Base-by-base conservation (phyloP, 805 yeast genomes). In the Starmerella lactis-condensi region DNA sequence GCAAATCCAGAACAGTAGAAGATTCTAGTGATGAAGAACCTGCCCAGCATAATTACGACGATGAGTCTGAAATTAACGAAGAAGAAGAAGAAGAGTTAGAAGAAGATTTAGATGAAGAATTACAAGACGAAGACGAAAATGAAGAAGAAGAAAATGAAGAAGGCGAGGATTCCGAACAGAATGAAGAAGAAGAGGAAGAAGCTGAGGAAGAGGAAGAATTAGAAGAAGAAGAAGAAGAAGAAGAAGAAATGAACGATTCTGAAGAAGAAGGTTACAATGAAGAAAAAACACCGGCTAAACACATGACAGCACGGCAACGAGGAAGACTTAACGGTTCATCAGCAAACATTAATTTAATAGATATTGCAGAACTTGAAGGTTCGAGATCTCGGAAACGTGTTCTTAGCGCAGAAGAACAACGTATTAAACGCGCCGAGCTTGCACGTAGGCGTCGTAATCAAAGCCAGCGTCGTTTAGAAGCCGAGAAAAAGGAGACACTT, bases 401-500 rank as follows among this genome's bases (percentile, higher is more conserved):
- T 22, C 63, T 77, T 32, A 72, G 91, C 0, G 93, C 74, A 35
- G 94, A 85, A 51, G 92, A 83, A 54, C 64, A 72, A 24, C 78
- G 76, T 28, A 53, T 79, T 36, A 65, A 82, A 27, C 71, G 82
- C 39, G 78, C 91, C 1, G 98, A 85, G 50, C 72, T 69, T 45
- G 85, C 94, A 0, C 65, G 96, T 45, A 70, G 82, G 52, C 64
- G 98, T 41, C 77, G 76, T 51, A 83, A 85, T 48, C 65, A 81
- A 45, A 72, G 74, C 42, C 82, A 74, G 45, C 74, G 75, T 55
- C 70, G 75, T 40, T 56, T 79, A 24, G 95, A 83, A 47, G 94
- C 79, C 51, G 96, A 89, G 53, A 89, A 89, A 50, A 68, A 73
- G 47, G 95, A 85, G 41, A 83, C 95, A 0, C 62, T 85, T 41